Conservation (phyloP, 192 early-diverging fungal species). For the Backusella circina region DNA sequence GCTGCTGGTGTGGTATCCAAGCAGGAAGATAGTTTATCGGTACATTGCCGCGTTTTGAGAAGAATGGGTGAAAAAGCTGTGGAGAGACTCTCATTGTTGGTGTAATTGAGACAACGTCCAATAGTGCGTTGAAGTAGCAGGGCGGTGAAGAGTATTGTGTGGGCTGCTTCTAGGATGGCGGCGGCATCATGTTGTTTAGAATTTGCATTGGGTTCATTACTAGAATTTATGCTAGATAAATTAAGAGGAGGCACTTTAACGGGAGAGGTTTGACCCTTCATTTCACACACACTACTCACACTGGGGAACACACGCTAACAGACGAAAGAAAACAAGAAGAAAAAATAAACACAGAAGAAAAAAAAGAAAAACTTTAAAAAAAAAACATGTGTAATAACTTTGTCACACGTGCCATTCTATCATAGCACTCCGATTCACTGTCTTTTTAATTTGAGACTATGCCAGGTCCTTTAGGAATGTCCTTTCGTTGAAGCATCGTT, state of each 20-base stretch:
- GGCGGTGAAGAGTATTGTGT: slow-evolving; percentile 13
- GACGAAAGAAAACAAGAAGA: background rate
- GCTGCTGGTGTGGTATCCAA: background rate
- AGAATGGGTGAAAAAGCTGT: slow-evolving; percentile 6
- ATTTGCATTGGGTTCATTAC: background rate
- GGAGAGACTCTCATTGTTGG: slow-evolving; percentile 13
- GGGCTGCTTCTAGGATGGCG: slow-evolving; percentile 19
- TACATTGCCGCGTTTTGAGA: background rate
- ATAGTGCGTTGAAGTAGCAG: slow-evolving; percentile 5
- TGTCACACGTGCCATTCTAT: too few species aligned
- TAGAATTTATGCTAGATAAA: slow-evolving; percentile 8
- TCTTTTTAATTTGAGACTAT: too few species aligned
- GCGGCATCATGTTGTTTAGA: background rate
- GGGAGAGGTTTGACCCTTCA: background rate
- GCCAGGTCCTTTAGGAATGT: too few species aligned
- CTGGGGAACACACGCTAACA: background rate
- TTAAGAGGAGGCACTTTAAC: slow-evolving; percentile 1
- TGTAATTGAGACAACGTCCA: slow-evolving; percentile 7
- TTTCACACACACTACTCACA: background rate
- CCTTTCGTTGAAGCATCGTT: too few species aligned
- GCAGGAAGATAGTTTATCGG: background rate
- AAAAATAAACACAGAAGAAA: too few species aligned
- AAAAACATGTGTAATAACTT: too few species aligned
- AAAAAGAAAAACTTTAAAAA: background rate
- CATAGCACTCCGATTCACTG: too few species aligned